phyloP scores from a whole-genome alignment of 2,329 filamentous ascomycete genomes.

The Thelonectria olida region DNA sequence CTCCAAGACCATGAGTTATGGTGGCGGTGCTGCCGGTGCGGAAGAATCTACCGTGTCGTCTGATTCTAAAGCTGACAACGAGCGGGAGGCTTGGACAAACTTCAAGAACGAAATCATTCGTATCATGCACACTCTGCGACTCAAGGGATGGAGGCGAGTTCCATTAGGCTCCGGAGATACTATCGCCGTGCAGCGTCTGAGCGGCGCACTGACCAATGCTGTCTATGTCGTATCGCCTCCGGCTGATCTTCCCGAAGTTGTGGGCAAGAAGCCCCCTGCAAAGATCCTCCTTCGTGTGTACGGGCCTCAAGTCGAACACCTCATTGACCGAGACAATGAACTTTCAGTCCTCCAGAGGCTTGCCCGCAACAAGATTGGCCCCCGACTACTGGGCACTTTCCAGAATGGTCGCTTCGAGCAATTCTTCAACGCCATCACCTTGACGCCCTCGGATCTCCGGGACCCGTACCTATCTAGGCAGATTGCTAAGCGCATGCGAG shows the following conservation, averaged over 20 bases:
- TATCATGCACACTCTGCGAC: conserved; percentile 84
- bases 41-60: conserved; percentile 48
- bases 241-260: conserved; percentile 58
- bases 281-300: conserved; percentile 93
- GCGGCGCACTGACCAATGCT: conserved; percentile 93
- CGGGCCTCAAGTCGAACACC: conserved; percentile 91
- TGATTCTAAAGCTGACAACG: conserved; percentile 65
- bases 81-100: conserved; percentile 78
- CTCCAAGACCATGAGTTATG: conserved; percentile 84
- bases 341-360: conserved; percentile 86
- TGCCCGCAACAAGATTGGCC: conserved; percentile 91
- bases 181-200: conserved; percentile 79
- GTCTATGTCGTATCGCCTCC: conserved; percentile 95
- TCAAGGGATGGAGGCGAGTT: conserved; percentile 92
- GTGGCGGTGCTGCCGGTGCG: conserved; percentile 55
- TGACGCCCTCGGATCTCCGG: conserved; percentile 80
- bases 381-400: conserved; percentile 90
- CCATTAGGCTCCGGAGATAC: conserved; percentile 74
- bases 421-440: conserved; percentile 84
- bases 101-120: conserved; percentile 96
- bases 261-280: conserved; percentile 56
- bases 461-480: conserved; percentile 85
- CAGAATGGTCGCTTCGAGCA: conserved; percentile 96
- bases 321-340: conserved; percentile 94
- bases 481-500: conserved; percentile 97